These are phyloP conservation scores for Hypholoma fasciculare DNA, from an alignment of 768 basidiomycete genomes.

Conservation along the genomic window DNA sequence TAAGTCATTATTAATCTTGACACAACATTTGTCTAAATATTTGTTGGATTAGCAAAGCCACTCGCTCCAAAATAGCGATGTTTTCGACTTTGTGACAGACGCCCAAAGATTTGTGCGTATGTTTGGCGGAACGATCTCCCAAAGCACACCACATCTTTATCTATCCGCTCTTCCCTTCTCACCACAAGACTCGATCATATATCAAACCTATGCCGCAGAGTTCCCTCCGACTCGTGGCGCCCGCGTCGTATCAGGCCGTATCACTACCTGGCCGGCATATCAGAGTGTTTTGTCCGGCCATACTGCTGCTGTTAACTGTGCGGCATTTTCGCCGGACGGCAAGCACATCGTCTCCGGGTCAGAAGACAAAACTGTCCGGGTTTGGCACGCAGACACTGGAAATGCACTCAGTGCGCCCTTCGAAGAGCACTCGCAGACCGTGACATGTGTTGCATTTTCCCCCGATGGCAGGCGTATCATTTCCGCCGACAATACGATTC, in stretches of 20 bases:
- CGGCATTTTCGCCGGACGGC: slow-evolving; percentile 15
- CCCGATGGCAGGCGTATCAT: not conserved
- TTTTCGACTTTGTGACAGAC: slow-evolving; percentile 15
- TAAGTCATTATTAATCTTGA: not conserved
- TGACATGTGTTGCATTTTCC: not conserved
- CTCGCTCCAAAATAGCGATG: not conserved
- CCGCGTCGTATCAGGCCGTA: slow-evolving; percentile 6
- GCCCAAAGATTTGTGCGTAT: slow-evolving; percentile 18
- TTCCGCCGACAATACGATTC: not conserved
- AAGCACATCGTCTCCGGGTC: slow-evolving; percentile 16
- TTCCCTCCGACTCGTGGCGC: not conserved
- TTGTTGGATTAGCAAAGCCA: not conserved
- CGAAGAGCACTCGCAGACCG: not conserved
- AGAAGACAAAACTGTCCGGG: slow-evolving; percentile 14
- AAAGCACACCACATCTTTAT: slow-evolving; percentile 26
- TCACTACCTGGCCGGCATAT: slow-evolving; percentile 4
- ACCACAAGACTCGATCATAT: slow-evolving; percentile 15
- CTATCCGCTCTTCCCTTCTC: slow-evolving; percentile 29
- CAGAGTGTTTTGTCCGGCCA: slow-evolving; percentile 8
- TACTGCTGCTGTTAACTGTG: slow-evolving; percentile 14
- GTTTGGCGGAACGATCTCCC: slow-evolving; percentile 15
- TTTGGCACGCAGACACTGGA: slow-evolving; percentile 17
- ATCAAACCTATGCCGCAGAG: not conserved
- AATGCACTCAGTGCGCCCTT: not conserved
- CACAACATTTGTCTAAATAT: not conserved